Conservation (phyloP, 2,329 filamentous ascomycete species). For the Talaromyces sp. region DNA sequence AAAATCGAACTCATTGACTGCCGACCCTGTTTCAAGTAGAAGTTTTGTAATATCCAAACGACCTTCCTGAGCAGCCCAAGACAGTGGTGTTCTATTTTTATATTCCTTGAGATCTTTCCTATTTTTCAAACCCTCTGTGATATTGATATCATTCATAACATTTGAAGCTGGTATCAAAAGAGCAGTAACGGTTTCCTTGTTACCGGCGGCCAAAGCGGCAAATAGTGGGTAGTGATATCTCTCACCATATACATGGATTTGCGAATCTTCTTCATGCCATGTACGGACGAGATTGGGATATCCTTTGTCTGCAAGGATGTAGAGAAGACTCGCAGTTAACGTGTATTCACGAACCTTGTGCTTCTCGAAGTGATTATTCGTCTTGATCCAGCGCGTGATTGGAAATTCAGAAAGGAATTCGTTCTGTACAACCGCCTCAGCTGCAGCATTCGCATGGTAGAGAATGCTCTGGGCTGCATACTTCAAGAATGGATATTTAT, state of each 20-base stretch:
- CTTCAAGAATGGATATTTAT: slow-evolving; percentile 15
- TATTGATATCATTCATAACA: neutral
- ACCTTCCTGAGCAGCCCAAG: slow-evolving; percentile 9
- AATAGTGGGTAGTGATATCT: slow-evolving; percentile 5
- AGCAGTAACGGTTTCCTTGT: slow-evolving; percentile 2
- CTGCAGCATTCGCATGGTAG: slow-evolving; percentile 28
- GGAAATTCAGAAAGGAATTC: slow-evolving; percentile 28
- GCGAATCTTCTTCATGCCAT: slow-evolving; percentile 21
- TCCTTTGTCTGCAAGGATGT: slow-evolving; percentile 18
- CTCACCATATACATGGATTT: neutral
- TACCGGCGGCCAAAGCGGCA: slow-evolving; percentile 6
- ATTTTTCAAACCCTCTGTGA: neutral
- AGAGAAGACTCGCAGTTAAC: slow-evolving; percentile 22
- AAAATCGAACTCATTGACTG: neutral
- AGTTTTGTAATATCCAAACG: slow-evolving; percentile 8
- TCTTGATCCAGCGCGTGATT: slow-evolving; percentile 29
- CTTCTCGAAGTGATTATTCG: slow-evolving; percentile 35
- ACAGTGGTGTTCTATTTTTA: slow-evolving; percentile 2
- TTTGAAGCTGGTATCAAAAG: neutral
- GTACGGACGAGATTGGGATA: slow-evolving; percentile 16
- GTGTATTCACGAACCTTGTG: slow-evolving; percentile 28
- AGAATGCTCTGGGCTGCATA: slow-evolving; percentile 30
- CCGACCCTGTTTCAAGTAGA: slow-evolving; percentile 10
- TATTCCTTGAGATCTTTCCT: neutral
- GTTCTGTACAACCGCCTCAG: slow-evolving; percentile 20